phyloP scores from a whole-genome alignment of 2,329 filamentous ascomycete species.

The Fusarium pseudograminearum region DNA sequence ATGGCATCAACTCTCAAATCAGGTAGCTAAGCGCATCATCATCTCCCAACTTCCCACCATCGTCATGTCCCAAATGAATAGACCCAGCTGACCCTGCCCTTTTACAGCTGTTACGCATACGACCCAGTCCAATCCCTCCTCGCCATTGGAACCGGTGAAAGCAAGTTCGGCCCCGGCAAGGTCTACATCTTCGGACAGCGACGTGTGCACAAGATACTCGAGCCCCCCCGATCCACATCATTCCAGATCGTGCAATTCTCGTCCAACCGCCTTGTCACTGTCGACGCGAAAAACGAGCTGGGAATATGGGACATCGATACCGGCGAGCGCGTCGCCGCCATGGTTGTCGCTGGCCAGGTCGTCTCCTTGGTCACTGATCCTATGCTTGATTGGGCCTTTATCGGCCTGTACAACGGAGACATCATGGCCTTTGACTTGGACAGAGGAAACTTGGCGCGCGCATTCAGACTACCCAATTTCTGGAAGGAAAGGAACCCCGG shows the following conservation, averaged over 20 bases:
- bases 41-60: conserved; percentile 7
- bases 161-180: conserved; percentile 84
- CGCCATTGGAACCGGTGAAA: conserved; percentile 90
- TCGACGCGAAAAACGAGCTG: conserved; percentile 89
- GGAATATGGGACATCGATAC: conserved; percentile 83
- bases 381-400: conserved; percentile 90
- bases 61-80: conserved; percentile 16
- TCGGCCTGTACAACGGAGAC: conserved; percentile 86
- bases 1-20: conserved; percentile 83
- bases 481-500: conserved; percentile 81
- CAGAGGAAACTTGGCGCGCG: conserved; percentile 74
- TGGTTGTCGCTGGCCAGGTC: conserved; percentile 82
- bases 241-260: conserved; percentile 86
- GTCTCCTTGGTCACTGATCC: conserved; percentile 84
- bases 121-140: conserved; percentile 94
- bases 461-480: conserved; percentile 87
- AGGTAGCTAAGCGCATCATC: conserved; percentile 57
- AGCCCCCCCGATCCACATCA: conserved; percentile 77
- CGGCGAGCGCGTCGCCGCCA: conserved; percentile 73
- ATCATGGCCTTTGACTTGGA: conserved; percentile 95
- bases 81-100: conserved; percentile 39
- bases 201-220: conserved; percentile 81
- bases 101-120: conserved; percentile 80
- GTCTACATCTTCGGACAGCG: conserved; percentile 90
- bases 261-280: conserved; percentile 83